A percentile compares a stretch with the other conserved stretches of the same genome.
phyloP scores from a whole-genome alignment of 2,329 filamentous ascomycete species.

The Aspergillus sp. region DNA sequence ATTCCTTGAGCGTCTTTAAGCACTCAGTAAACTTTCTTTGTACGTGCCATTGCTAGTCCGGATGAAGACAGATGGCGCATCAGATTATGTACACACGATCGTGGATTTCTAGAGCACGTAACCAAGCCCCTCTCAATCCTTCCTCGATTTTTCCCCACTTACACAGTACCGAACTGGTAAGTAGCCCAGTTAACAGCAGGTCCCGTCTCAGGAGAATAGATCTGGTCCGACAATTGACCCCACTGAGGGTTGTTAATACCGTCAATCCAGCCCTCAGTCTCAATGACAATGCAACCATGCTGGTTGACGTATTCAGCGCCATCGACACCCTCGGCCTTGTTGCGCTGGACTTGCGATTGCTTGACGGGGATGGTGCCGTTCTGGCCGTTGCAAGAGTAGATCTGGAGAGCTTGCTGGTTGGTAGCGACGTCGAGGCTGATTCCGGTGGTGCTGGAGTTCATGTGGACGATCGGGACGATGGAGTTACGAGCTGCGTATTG shows the following conservation, averaged over 20 bases:
- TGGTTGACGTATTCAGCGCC: constrained; percentile 53
- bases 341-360: constrained; percentile 50
- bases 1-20: neutral
- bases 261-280: constrained; percentile 93
- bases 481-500: constrained; percentile 36
- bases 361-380: constrained; percentile 61
- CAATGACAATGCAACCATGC: constrained; percentile 86
- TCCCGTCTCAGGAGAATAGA: constrained; percentile 43
- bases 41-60: neutral
- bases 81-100: constrained; percentile 5
- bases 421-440: constrained; percentile 80
- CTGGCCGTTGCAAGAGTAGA: constrained; percentile 80
- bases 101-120: neutral
- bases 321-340: constrained; percentile 57
- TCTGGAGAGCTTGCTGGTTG: constrained; percentile 84
- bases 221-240: constrained; percentile 59
- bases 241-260: constrained; percentile 90
- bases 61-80: neutral
- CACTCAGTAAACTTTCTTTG: neutral
- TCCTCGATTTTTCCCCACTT: constrained; percentile 8
- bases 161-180: constrained; percentile 48
- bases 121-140: neutral
- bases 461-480: constrained; percentile 56
- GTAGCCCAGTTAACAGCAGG: constrained; percentile 48
- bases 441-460: constrained; percentile 70